A percentile compares a stretch with the other conserved stretches of the same genome.
These are phyloP conservation scores for Cladosporium sp. DNA, from an alignment of 2,329 filamentous ascomycete genomes.

Conservation along the genomic window DNA sequence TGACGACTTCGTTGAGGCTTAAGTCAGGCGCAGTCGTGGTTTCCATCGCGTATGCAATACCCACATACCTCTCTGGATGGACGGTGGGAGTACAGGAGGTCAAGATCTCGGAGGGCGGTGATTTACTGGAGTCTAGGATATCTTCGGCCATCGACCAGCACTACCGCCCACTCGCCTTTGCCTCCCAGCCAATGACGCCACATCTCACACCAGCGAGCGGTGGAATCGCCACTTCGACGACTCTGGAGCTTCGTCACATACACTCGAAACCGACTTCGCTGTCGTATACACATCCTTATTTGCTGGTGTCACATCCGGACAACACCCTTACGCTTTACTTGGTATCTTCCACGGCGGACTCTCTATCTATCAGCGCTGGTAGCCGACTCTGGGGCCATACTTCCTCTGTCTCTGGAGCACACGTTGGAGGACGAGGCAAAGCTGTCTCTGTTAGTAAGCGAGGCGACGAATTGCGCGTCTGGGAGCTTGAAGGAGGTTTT, in stretches of 20 bases:
- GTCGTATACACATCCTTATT: constrained; percentile 73
- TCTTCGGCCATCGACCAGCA: constrained; percentile 52
- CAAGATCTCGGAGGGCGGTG: constrained; percentile 57
- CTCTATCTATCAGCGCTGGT: constrained; percentile 69
- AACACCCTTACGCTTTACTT: constrained; percentile 84
- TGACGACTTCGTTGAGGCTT: constrained; percentile 79
- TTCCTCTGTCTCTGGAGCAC: constrained; percentile 80
- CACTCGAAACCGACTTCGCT: constrained; percentile 49
- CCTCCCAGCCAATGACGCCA: constrained; percentile 30
- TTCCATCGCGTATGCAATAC: constrained; percentile 83
- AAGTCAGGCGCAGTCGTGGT: constrained; percentile 67
- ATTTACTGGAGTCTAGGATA: constrained; percentile 50
- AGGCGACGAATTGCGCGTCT: constrained; percentile 71
- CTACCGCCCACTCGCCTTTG: constrained; percentile 44
- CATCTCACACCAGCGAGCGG: constrained; percentile 26
- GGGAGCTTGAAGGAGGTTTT: constrained; percentile 79
- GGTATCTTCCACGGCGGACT: constrained; percentile 68
- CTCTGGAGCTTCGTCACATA: constrained; percentile 32
- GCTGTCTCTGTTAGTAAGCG: constrained; percentile 82
- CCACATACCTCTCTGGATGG: constrained; percentile 76
- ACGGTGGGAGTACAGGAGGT: constrained; percentile 90
- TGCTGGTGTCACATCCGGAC: constrained; percentile 79
- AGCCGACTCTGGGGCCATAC: constrained; percentile 88
- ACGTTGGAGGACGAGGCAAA: constrained; percentile 81
- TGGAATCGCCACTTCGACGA: constrained; percentile 21